Conservation (phyloP, 345 rosid species). For the Boechera divaricarpa region DNA sequence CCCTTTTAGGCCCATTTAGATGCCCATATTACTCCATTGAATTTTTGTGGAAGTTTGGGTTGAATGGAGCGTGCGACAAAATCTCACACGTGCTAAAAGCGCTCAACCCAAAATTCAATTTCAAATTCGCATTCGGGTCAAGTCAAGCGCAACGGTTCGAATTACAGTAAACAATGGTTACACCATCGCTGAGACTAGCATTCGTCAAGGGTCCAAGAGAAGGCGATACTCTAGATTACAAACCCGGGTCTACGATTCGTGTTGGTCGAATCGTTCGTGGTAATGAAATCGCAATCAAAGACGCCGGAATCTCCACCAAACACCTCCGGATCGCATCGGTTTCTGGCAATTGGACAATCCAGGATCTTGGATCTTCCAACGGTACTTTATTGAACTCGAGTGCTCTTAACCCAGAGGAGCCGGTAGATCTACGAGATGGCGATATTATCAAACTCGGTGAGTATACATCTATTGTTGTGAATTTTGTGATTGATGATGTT, state of each 20-base stretch:
- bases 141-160: not conserved
- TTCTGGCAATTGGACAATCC: constrained; percentile 61
- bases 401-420: constrained; percentile 39
- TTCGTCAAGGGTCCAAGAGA: constrained; percentile 61
- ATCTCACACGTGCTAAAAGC: not conserved
- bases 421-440: constrained; percentile 52
- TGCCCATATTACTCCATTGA: no score
- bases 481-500: constrained; percentile 29
- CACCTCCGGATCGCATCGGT: constrained; percentile 15
- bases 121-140: not conserved
- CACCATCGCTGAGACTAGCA: constrained; percentile 45
- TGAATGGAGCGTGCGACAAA: not conserved
- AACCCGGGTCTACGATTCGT: constrained; percentile 49
- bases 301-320: not conserved
- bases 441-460: constrained; percentile 69
- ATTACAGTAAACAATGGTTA: constrained; percentile 28
- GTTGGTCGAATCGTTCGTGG: constrained; percentile 75
- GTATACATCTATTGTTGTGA: constrained; percentile 57
- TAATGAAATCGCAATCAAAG: constrained; percentile 53
- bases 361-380: constrained; percentile 77
- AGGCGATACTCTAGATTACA: constrained; percentile 63
- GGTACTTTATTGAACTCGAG: constrained; percentile 62
- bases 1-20: not conserved
- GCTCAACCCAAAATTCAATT: not conserved
- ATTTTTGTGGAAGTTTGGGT: no score